A percentile compares a stretch with the other conserved stretches of the same genome.
Evolutionary conservation across 75 land plant species (phyloP).

Genomic region (Larix kaempferi): DNA sequence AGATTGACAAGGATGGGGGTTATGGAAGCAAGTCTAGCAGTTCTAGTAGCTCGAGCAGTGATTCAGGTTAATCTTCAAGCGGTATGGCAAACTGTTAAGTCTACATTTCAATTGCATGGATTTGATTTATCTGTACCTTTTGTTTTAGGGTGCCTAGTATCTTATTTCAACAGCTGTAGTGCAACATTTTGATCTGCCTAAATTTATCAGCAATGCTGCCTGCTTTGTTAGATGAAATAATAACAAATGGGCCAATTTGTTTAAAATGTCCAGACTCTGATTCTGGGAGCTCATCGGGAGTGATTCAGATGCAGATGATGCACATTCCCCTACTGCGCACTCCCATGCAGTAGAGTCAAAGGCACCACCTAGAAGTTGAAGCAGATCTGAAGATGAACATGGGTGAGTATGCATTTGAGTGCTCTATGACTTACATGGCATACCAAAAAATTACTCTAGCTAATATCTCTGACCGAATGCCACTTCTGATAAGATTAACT

Average conservation of each 20-base stretch:
- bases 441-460: too few species aligned
- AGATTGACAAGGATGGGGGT: constrained; percentile 65
- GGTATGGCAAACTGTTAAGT: constrained; percentile 27
- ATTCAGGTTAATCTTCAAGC: constrained; percentile 58
- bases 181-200: background rate
- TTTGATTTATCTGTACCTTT: too few species aligned
- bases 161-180: background rate
- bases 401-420: background rate
- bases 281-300: constrained; percentile 85
- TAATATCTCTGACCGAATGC: too few species aligned
- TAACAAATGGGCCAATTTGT: too few species aligned
- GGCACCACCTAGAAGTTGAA: constrained; percentile 16
- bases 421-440: background rate
- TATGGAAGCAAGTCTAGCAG: constrained; percentile 17
- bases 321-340: constrained; percentile 27
- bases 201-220: background rate
- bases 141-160: background rate
- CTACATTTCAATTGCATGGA: too few species aligned
- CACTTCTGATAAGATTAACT: too few species aligned
- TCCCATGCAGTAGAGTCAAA: constrained; percentile 34
- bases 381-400: background rate
- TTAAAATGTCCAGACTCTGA: constrained; percentile 61
- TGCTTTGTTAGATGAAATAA: constrained; percentile 20
- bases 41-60: constrained; percentile 48
- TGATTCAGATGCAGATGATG: constrained; percentile 72